A percentile compares a stretch with the other conserved stretches of the same genome.
phyloP scores from a whole-genome alignment of 108 stramenopile species.

The Fragilaria crotonensis region DNA sequence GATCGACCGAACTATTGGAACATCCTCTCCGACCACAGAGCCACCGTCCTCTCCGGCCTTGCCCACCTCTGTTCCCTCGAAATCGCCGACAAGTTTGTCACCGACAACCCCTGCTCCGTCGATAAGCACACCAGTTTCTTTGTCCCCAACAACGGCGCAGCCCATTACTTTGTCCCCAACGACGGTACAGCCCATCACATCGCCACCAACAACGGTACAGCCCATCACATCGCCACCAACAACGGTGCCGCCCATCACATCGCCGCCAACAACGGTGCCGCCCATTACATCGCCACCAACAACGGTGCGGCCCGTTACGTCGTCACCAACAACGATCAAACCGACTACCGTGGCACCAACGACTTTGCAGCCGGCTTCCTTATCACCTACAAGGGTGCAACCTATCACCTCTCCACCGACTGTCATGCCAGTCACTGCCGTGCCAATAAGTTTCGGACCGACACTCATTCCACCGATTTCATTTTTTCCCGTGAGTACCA shows the following conservation, averaged over 20 bases:
- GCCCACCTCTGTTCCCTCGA: not conserved
- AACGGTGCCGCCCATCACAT: not conserved
- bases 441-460: not conserved
- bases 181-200: not conserved
- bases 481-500: not conserved
- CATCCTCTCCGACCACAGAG: not conserved
- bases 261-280: not conserved
- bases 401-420: not conserved
- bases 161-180: conserved; percentile 10
- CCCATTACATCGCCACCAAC: conserved; percentile 1
- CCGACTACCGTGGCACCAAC: conserved; percentile 1
- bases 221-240: conserved; percentile 8
- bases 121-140: not conserved
- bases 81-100: not conserved
- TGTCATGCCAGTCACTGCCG: not conserved
- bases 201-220: conserved; percentile 5
- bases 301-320: not conserved
- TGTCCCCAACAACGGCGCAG: conserved; percentile 4
- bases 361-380: conserved; percentile 5
- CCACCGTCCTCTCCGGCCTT: not conserved
- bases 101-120: not conserved
- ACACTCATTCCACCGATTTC: not conserved
- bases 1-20: conserved; percentile 14
- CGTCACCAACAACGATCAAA: not conserved
- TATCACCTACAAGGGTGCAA: not conserved